These are phyloP conservation scores for Salix purpurea DNA, from an alignment of 345 rosid species.

Conservation along the genomic window DNA sequence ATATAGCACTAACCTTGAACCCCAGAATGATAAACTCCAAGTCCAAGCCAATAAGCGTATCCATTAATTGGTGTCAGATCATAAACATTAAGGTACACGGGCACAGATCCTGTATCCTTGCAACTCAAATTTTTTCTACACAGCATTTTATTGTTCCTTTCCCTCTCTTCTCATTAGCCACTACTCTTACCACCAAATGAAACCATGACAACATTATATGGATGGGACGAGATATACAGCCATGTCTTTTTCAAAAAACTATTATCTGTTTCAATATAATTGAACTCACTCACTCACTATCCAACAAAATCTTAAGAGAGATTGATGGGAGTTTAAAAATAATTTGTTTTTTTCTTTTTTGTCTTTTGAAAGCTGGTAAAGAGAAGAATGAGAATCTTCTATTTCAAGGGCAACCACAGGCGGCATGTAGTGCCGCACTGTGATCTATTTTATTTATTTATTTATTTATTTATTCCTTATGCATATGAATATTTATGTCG, in stretches of 20 bases:
- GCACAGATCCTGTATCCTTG: conserved; percentile 67
- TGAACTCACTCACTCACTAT: not conserved
- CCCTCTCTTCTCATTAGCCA: not conserved
- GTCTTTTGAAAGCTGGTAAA: not conserved
- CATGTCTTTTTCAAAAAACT: conserved; percentile 5
- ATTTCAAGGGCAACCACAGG: not conserved
- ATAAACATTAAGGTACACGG: conserved; percentile 88
- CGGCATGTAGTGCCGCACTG: not conserved
- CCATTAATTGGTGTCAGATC: conserved; percentile 95
- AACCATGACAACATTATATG: not conserved
- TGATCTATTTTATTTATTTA: not conserved
- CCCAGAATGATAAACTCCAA: conserved; percentile 96
- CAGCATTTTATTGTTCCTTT: conserved; percentile 40
- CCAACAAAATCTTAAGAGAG: not conserved
- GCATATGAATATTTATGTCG: not conserved
- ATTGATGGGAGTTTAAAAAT: not conserved
- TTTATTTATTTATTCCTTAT: too few relatives aligned
- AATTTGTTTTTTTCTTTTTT: not conserved
- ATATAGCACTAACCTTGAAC: conserved; percentile 67
- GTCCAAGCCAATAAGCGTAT: conserved; percentile 95
- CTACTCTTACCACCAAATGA: not conserved
- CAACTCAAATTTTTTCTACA: conserved; percentile 54
- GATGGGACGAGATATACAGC: not conserved
- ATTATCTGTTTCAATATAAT: not conserved
- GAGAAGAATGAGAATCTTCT: conserved; percentile 15